Base-by-base conservation (phyloP, 805 yeast species). In the Soucietia sequanensis region DNA sequence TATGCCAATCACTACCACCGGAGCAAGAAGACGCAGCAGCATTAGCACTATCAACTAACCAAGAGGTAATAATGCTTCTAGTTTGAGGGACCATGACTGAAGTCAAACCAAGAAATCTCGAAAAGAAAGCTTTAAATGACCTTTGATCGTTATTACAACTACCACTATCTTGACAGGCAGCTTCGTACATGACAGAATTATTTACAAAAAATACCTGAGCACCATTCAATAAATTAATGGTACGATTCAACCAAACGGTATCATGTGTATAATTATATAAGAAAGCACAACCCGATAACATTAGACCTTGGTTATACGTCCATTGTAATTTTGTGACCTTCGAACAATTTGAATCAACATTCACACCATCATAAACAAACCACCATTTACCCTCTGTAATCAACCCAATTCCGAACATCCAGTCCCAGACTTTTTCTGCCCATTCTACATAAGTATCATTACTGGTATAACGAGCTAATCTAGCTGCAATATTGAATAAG, bases 111-210 rank as follows among this genome's bases (percentile, higher is more conserved):
- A 90, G 58, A 56, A 81, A 81, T 37, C 96, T 69, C 2, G 88
- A 56, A 47, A 86, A 73, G 48, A 82, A 84, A 1, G 95, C 95
- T 66, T 85, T 87, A 73, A 91, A 90, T n/a, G 93, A 79, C 40
- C 95, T 72, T 68, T 90, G 95, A 68, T 90, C 97, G 36, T 77
- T 81, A 60, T 86, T 77, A 68, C 98, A 90, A 25, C 71, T 67
- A 17, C 57, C 58, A 2, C 65, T 46, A 12, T 70, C 68, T 67
- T 86, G 95, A 60, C 97, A 90, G 1, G 95, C 88, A 5, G 83
- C 81, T 57, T 90, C 98, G 52, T 72, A 84, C 78, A 87, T 72
- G 31, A 86, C 64, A 23, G 62, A 48, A 29, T 73, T 62, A 26
- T 58, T 44, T 35, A 65, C 62, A 60, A 86, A 84, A 54, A 83